Percentiles rank a stretch among this genome's conserved stretches.
Conservation (phyloP, 306 rosid genomes). For the Fagus sylvatica region DNA sequence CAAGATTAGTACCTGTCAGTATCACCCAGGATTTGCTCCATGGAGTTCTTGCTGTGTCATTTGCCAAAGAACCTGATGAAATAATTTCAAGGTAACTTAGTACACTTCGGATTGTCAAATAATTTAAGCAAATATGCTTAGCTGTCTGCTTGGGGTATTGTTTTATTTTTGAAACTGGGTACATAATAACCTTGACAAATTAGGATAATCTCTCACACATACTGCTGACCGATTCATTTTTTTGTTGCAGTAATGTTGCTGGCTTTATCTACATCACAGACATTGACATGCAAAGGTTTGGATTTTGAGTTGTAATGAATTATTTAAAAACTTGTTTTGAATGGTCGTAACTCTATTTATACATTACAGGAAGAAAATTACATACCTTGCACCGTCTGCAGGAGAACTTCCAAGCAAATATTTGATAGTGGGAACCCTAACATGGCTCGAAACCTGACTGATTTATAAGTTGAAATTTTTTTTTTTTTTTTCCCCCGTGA, state of each 20-base stretch:
- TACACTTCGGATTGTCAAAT: constrained; percentile 4
- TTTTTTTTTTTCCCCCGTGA: background rate
- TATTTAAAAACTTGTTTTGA: constrained; percentile 7
- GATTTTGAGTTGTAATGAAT: constrained; percentile 3
- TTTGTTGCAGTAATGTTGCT: constrained; percentile 74
- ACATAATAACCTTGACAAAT: background rate
- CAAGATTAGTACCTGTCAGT: constrained; percentile 77
- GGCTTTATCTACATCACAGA: constrained; percentile 86
- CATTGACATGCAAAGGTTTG: constrained; percentile 84
- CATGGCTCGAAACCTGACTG: constrained; percentile 80
- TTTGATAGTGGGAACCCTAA: constrained; percentile 71
- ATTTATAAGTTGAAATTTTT: background rate
- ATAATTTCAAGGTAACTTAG: constrained; percentile 75
- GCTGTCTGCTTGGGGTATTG: background rate
- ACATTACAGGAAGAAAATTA: constrained; percentile 77
- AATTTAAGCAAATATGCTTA: background rate
- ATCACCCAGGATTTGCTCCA: constrained; percentile 81
- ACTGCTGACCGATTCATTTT: constrained; percentile 12
- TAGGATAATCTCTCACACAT: background rate
- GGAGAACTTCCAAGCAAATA: constrained; percentile 93
- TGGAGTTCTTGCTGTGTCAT: constrained; percentile 81
- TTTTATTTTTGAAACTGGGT: background rate
- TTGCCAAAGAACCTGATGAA: constrained; percentile 89
- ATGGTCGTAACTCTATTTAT: constrained; percentile 27
- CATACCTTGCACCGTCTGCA: constrained; percentile 82